These are phyloP conservation scores for Elongisporangium senticosum DNA, from an alignment of 352 stramenopile species.

Conservation along the genomic window DNA sequence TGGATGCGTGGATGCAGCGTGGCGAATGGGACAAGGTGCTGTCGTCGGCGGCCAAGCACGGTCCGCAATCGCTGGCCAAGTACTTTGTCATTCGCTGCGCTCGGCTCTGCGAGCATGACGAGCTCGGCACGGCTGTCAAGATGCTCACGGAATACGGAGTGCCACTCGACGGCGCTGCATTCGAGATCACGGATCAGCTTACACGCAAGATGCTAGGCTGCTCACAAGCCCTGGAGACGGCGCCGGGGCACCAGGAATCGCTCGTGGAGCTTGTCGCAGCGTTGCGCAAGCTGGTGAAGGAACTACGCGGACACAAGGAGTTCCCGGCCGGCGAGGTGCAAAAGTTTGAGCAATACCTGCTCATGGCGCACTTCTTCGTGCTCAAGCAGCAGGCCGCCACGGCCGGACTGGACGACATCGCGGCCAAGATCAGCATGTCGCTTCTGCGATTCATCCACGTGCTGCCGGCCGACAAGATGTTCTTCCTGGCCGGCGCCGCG, in stretches of 20 bases:
- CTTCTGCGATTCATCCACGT: conserved; percentile 87
- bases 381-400: conserved; percentile 62
- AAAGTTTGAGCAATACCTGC: conserved; percentile 75
- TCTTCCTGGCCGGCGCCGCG: conserved; percentile 84
- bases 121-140: conserved; percentile 72
- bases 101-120: conserved; percentile 66
- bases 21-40: conserved; percentile 93
- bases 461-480: conserved; percentile 93
- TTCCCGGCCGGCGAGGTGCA: conserved; percentile 38
- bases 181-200: conserved; percentile 55
- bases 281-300: conserved; percentile 66
- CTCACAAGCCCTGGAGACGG: conserved; percentile 32
- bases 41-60: conserved; percentile 76
- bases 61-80: conserved; percentile 68
- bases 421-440: conserved; percentile 78
- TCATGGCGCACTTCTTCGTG: conserved; percentile 74
- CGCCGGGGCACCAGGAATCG: conserved; percentile 29
- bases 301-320: conserved; percentile 54
- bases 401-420: conserved; percentile 58
- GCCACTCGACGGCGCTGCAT: conserved; percentile 44
- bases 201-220: conserved; percentile 50
- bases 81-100: conserved; percentile 80
- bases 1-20: conserved; percentile 91
- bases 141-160: conserved; percentile 74
- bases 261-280: conserved; percentile 67